Evolutionary conservation across 371 early-diverging fungal species (phyloP).

Genomic region (Lichtheimia corymbifera): DNA sequence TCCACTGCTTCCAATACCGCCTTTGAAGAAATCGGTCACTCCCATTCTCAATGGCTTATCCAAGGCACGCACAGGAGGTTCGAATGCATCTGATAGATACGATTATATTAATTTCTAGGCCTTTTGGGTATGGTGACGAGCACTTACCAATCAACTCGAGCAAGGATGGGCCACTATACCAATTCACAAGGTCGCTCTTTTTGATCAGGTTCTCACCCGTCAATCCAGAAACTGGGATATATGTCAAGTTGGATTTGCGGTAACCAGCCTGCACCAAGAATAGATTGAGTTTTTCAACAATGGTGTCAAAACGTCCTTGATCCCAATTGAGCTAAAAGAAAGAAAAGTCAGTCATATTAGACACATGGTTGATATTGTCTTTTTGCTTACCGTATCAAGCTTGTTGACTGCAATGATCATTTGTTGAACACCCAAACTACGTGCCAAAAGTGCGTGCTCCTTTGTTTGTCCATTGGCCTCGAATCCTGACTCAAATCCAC

Average conservation of each 20-base stretch:
- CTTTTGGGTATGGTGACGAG: not conserved
- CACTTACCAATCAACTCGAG: slow-evolving; percentile 60
- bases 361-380: not conserved
- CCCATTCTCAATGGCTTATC: slow-evolving; percentile 84
- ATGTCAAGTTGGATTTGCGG: slow-evolving; percentile 65
- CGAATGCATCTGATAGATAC: slow-evolving; percentile 60
- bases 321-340: slow-evolving; percentile 69
- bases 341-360: too few species aligned
- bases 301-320: slow-evolving; percentile 72
- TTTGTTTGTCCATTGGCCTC: slow-evolving; percentile 96
- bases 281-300: slow-evolving; percentile 58
- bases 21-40: slow-evolving; percentile 85
- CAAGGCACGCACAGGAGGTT: slow-evolving; percentile 72
- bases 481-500: slow-evolving; percentile 98
- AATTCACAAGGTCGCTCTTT: slow-evolving; percentile 48
- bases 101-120: not conserved
- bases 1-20: slow-evolving; percentile 66
- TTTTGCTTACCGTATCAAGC: slow-evolving; percentile 68
- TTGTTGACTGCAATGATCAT: slow-evolving; percentile 94
- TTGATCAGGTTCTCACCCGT: slow-evolving; percentile 81
- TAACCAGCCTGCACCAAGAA: slow-evolving; percentile 83
- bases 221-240: slow-evolving; percentile 89
- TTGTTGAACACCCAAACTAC: slow-evolving; percentile 87
- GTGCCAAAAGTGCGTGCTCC: slow-evolving; percentile 91
- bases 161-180: slow-evolving; percentile 75